phyloP scores from a whole-genome alignment of 1,284 basidiomycete genomes.

The Naganishia albida region DNA sequence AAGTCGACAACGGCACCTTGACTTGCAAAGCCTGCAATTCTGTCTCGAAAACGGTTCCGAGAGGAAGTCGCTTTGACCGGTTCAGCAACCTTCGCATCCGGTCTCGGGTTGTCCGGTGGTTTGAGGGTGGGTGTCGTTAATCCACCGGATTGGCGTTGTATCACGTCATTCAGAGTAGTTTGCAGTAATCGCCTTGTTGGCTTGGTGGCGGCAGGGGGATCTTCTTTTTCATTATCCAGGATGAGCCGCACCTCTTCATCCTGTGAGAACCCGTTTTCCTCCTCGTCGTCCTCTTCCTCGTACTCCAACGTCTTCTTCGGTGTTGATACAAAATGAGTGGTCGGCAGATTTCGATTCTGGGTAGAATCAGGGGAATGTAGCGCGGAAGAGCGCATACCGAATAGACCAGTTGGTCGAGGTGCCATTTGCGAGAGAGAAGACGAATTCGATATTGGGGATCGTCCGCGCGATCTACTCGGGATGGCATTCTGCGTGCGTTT shows the following conservation, averaged over 20 bases:
- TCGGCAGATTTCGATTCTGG: constrained; percentile 13
- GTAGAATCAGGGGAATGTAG: not conserved
- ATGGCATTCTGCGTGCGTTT: not conserved
- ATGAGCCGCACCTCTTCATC: constrained; percentile 20
- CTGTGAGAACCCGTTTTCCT: constrained; percentile 29
- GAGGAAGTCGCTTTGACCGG: constrained; percentile 47
- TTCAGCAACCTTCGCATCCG: too few species aligned
- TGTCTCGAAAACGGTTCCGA: constrained; percentile 43
- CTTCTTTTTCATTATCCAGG: not conserved
- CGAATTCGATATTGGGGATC: constrained; percentile 3
- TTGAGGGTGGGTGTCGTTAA: constrained; percentile 33
- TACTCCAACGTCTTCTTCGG: constrained; percentile 33
- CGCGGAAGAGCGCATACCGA: not conserved
- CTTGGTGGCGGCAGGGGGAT: too few species aligned
- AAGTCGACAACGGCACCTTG: constrained; percentile 54
- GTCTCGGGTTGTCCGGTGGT: too few species aligned
- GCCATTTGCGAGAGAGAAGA: constrained; percentile 1
- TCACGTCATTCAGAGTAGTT: constrained; percentile 29
- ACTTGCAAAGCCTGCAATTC: constrained; percentile 61
- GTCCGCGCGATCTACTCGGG: not conserved
- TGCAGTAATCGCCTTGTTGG: constrained; percentile 11
- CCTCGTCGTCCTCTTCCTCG: constrained; percentile 36
- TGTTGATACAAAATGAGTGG: constrained; percentile 23
- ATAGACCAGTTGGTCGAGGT: not conserved
- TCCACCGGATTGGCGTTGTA: constrained; percentile 35